Conservation (phyloP, 2,329 filamentous ascomycete species). For the Aspergillus persii region DNA sequence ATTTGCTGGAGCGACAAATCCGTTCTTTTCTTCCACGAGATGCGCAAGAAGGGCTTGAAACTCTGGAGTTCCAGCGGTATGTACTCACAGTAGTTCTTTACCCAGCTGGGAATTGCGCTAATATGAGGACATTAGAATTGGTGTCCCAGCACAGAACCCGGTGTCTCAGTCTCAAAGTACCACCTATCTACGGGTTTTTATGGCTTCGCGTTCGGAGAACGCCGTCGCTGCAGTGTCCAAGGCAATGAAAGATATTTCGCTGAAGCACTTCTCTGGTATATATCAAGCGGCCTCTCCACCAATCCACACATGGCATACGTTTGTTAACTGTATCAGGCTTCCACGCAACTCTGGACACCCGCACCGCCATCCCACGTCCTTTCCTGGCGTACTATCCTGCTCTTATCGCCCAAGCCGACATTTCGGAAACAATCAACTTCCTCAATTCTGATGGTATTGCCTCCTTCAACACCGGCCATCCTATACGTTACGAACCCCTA, state of each 20-base stretch:
- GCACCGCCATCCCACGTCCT: slow-evolving; percentile 39
- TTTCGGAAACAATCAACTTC: slow-evolving; percentile 29
- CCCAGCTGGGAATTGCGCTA: not conserved
- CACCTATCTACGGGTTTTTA: slow-evolving; percentile 47
- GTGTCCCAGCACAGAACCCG: slow-evolving; percentile 40
- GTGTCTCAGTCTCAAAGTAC: slow-evolving; percentile 42
- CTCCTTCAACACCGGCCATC: slow-evolving; percentile 17
- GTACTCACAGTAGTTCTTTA: not conserved
- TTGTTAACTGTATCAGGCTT: slow-evolving; percentile 29
- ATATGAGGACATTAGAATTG: slow-evolving; percentile 25
- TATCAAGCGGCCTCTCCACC: too few relatives aligned
- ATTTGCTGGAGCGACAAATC: slow-evolving; percentile 50
- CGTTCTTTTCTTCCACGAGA: slow-evolving; percentile 43
- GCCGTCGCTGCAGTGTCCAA: slow-evolving; percentile 29
- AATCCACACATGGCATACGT: not conserved
- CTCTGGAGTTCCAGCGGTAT: slow-evolving; percentile 54
- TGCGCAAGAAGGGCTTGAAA: slow-evolving; percentile 43
- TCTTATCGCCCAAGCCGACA: slow-evolving; percentile 27
- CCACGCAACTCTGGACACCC: slow-evolving; percentile 43
- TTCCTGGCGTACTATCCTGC: slow-evolving; percentile 46
- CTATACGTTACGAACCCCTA: slow-evolving; percentile 12
- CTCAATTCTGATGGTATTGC: slow-evolving; percentile 6
- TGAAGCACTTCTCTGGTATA: slow-evolving; percentile 44
- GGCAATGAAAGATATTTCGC: slow-evolving; percentile 35
- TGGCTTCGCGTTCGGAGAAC: slow-evolving; percentile 34